Evolutionary conservation across 306 rosid genomes (phyloP), one percentile per base, ranked within the genome.

Genomic region (Gynostemma pentaphyllum): DNA sequence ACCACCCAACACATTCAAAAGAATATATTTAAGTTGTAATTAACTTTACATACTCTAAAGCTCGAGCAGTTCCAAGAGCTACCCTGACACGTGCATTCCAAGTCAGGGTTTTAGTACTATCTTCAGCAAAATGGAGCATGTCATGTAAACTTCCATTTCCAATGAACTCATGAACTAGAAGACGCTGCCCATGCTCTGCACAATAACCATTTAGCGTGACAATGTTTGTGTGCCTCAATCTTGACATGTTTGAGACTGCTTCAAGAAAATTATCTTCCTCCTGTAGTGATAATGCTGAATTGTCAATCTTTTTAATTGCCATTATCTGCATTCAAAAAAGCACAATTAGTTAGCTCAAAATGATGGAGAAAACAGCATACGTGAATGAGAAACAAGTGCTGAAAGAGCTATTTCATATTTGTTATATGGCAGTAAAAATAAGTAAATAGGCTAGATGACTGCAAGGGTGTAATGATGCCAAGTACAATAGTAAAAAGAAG

Each of bases 1-100:
- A 11, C 30, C 28, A 34, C 45, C 12, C 28, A n/a, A n/a, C n/a
- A n/a, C n/a, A n/a, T 34, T 11, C 18, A 21, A 40, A 46, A 49
- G 57, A 66, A 61, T 51, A 44, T 24, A 45, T 27, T 29, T 13
- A 73, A 56, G 57, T 72, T 34, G 60, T 51, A 40, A 57, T 64
- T n/a, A 61, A 45, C 39, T 42, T 56, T 44, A 76, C 99, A 12
- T 88, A 94, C 99, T 94, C 99, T 78, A 88, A 78, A 64, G 99
- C 99, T 60, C 99, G 82, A 70, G 99, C 95, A 5, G 95, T 88
- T 79, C 99, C 97, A 27, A 94, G 99, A 39, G 99, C 94, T 67
- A 94, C 82, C 69, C 97, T 83, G 40, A 94, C 99, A 55, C 99
- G 97, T 2, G 90, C 95, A 76, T 94, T 94, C 99, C 99, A 94